phyloP scores from a whole-genome alignment of 495 filamentous ascomycete genomes.

The Paragyromitra xinjiangensis region DNA sequence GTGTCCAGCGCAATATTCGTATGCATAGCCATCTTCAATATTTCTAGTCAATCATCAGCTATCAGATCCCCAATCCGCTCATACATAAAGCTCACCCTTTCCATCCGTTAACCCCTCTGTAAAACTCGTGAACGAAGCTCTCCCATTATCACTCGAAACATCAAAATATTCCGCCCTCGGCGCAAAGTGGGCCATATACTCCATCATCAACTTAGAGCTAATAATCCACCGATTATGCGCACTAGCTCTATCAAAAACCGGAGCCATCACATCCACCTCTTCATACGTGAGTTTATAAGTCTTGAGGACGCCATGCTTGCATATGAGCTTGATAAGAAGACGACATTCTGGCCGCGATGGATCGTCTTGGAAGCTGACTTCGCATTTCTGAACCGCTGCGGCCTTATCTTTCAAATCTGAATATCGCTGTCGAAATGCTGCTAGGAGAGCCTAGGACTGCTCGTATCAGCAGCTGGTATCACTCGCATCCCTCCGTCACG shows the following conservation, averaged over 20 bases:
- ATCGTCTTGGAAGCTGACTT: conserved; percentile 81
- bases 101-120: conserved; percentile 88
- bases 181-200: conserved; percentile 91
- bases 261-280: conserved; percentile 79
- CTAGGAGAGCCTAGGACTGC: conserved; percentile 69
- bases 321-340: conserved; percentile 81
- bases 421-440: conserved; percentile 67
- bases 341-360: conserved; percentile 76
- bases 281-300: conserved; percentile 94
- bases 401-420: conserved; percentile 68
- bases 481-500: neutral
- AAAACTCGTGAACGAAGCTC: conserved; percentile 87
- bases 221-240: conserved; percentile 82
- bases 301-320: conserved; percentile 88
- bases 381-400: conserved; percentile 83
- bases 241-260: conserved; percentile 77
- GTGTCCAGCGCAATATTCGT: conserved; percentile 89
- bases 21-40: conserved; percentile 91
- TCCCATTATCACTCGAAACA: conserved; percentile 76
- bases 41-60: conserved; percentile 65
- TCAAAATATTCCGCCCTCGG: conserved; percentile 90
- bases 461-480: conserved; percentile 32
- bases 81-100: conserved; percentile 67
- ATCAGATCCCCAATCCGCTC: neutral
- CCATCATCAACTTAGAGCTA: conserved; percentile 75